phyloP scores from a whole-genome alignment of 495 filamentous ascomycete genomes.

The Daldinia grandis region DNA sequence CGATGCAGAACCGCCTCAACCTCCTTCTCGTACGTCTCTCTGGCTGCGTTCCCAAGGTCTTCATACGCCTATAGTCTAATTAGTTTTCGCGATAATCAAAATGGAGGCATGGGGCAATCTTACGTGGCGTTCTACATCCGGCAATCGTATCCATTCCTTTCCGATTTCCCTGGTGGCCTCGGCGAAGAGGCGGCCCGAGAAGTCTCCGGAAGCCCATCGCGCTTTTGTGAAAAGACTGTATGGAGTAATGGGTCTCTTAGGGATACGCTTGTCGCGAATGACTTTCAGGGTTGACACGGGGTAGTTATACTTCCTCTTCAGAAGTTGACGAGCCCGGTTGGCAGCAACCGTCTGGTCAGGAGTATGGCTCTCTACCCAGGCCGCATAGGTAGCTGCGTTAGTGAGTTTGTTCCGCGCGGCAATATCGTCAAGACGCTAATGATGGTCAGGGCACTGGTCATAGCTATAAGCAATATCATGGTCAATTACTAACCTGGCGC shows the following conservation, averaged over 20 bases:
- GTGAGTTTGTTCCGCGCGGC: constrained; percentile 58
- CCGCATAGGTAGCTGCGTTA: constrained; percentile 56
- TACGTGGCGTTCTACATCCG: constrained; percentile 60
- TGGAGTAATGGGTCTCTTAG: constrained; percentile 54
- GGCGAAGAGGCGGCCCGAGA: constrained; percentile 43
- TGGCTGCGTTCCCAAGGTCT: constrained; percentile 31
- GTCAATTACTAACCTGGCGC: constrained; percentile 43
- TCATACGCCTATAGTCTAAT: constrained; percentile 40
- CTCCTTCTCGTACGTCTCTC: constrained; percentile 36
- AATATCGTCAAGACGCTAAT: constrained; percentile 53
- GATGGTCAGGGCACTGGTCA: constrained; percentile 12
- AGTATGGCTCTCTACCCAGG: constrained; percentile 69
- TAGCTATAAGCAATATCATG: not conserved
- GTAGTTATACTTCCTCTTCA: constrained; percentile 49
- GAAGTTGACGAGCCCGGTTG: constrained; percentile 66
- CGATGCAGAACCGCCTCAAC: constrained; percentile 12
- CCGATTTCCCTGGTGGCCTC: constrained; percentile 48
- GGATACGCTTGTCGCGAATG: constrained; percentile 67
- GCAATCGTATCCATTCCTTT: constrained; percentile 65
- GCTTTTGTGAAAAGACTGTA: constrained; percentile 60
- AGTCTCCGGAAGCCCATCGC: constrained; percentile 57
- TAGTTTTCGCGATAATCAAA: constrained; percentile 19
- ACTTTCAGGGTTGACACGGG: constrained; percentile 33
- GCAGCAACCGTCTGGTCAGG: constrained; percentile 66
- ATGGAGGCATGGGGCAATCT: constrained; percentile 5